Evolutionary conservation across 805 yeast species (phyloP), one percentile per base, ranked within the genome.

Genomic region (Suhomyces emberorum): DNA sequence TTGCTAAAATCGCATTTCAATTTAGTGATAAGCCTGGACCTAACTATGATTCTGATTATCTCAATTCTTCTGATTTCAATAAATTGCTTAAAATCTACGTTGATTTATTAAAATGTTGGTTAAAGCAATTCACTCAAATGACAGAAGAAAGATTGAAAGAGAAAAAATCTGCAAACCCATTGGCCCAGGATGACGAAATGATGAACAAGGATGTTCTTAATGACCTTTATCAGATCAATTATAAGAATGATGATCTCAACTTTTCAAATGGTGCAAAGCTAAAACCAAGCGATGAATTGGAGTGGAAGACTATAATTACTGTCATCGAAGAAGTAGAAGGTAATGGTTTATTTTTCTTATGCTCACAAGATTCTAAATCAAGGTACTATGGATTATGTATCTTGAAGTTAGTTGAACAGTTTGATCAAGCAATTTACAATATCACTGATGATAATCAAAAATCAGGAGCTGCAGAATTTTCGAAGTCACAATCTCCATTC

Each of bases 241-340:
- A 69, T 42, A 59, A 65, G 23, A 64, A 64, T 10, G 70, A 66
- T 3, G 69, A 68, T 35, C 43, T 59, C 28, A 42, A 52, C 9
- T 16, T 16, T 17, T 7, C 6, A 12, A 16, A 12, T 16, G 39
- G 30, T 3, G 19, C 12, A 26, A 55, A 51, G 28, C 32, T 47
- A 19, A 58, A 57, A 34, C 63, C 60, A 6, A 61, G 72, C 5
- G 88, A 83, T 43, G 85, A 80, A 39, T 57, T 85, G 24, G 91
- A 85, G 52, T 70, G 87, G 74, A 86, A 85, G 47, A 79, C 79
- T 31, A 79, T 88, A 12, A 79, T 87, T 43, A 83, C 96, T 0
- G 83, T 85, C 0, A 81, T 93, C 31, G 98, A 93, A 58, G 97
- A 91, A 43, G 86, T 91, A 7, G 98, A 93, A 59, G 97, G 98